Evolutionary conservation across 768 basidiomycete species (phyloP).

Genomic region (Boletus rex-veris): DNA sequence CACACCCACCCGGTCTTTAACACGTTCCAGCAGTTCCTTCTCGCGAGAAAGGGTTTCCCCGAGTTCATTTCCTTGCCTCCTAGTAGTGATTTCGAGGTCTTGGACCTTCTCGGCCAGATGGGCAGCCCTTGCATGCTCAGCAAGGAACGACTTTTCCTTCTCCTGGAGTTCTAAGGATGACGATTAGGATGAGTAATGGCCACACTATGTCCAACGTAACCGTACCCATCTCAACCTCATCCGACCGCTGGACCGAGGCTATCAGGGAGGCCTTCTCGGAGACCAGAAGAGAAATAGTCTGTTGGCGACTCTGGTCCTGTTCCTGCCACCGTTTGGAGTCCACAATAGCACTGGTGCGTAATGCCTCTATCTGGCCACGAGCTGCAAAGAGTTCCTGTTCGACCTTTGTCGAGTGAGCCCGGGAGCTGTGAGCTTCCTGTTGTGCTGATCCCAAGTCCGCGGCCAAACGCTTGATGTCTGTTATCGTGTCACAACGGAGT

Average conservation of each 20-base stretch:
- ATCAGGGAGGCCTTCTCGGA: constrained; percentile 63
- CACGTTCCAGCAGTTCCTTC: constrained; percentile 44
- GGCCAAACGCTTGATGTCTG: constrained; percentile 20
- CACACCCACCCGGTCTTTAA: constrained; percentile 30
- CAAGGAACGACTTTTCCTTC: constrained; percentile 39
- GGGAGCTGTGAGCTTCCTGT: constrained; percentile 9
- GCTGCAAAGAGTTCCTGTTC: constrained; percentile 23
- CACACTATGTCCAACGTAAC: background rate
- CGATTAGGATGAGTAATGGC: background rate
- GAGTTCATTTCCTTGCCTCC: constrained; percentile 41
- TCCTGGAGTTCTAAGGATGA: constrained; percentile 40
- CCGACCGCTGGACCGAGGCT: constrained; percentile 55
- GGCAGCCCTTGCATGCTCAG: constrained; percentile 41
- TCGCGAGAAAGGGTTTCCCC: constrained; percentile 40
- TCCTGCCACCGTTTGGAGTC: constrained; percentile 24
- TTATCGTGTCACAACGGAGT: constrained; percentile 22
- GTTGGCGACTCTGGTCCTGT: constrained; percentile 55
- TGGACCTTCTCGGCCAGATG: constrained; percentile 41
- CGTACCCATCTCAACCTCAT: constrained; percentile 60
- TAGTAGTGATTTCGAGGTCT: constrained; percentile 39
- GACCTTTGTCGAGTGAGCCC: constrained; percentile 11
- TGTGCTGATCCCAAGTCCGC: constrained; percentile 17
- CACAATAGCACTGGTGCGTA: constrained; percentile 11
- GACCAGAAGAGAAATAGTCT: constrained; percentile 74
- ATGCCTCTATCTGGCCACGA: constrained; percentile 17